A percentile compares a stretch with the other conserved stretches of the same genome.
Conservation (phyloP, 768 basidiomycete genomes). For the Termitomyces sp. region DNA sequence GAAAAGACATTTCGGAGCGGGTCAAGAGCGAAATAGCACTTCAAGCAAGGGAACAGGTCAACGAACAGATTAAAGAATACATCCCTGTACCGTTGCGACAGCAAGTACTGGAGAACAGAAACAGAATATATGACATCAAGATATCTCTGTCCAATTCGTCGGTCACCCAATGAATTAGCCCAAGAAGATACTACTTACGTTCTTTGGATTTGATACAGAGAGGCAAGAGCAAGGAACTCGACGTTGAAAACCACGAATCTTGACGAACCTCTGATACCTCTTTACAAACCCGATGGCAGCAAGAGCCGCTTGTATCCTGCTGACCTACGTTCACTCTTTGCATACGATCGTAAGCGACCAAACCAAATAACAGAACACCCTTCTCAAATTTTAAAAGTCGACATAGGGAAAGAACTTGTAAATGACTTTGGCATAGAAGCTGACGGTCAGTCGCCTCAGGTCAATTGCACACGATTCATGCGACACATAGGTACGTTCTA, state of each 20-base stretch:
- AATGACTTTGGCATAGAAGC: conserved; percentile 43
- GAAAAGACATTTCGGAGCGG: conserved; percentile 26
- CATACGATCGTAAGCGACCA: conserved; percentile 44
- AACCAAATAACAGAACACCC: background rate
- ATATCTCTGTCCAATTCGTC: conserved; percentile 50
- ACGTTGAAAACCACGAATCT: conserved; percentile 30
- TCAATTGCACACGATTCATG: conserved; percentile 52
- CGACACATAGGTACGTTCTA: conserved; percentile 41
- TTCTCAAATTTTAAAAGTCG: conserved; percentile 24
- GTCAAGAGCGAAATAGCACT: conserved; percentile 32
- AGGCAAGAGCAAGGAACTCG: conserved; percentile 45
- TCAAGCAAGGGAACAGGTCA: conserved; percentile 44
- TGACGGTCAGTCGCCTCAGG: conserved; percentile 32
- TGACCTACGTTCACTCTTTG: conserved; percentile 43
- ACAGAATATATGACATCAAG: conserved; percentile 36
- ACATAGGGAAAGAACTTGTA: conserved; percentile 33
- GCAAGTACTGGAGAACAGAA: conserved; percentile 37
- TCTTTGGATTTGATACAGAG: conserved; percentile 21
- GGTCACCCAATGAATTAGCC: conserved; percentile 15
- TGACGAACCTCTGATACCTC: conserved; percentile 36
- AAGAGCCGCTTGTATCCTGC: conserved; percentile 42
- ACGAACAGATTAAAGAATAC: conserved; percentile 39
- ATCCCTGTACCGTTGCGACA: conserved; percentile 41
- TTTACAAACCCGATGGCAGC: conserved; percentile 45
- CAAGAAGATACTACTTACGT: background rate